These are phyloP conservation scores for Eucalyptus erythrocorys DNA, from an alignment of 345 rosid species.

Conservation along the genomic window DNA sequence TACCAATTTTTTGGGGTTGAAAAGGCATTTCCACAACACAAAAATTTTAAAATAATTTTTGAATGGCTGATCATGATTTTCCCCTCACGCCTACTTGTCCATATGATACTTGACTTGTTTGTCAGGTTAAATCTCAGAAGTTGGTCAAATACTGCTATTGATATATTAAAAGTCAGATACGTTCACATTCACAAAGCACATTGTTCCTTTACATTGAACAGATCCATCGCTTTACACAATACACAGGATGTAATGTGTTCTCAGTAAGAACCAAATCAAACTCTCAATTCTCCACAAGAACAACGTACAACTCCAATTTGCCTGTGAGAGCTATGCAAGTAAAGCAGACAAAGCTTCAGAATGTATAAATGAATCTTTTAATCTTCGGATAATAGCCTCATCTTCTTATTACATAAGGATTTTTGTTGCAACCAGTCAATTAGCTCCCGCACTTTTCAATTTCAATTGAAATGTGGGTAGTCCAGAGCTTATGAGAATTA, in stretches of 20 bases:
- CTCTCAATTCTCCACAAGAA: background rate
- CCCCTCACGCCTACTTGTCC: background rate
- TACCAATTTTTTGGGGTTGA: background rate
- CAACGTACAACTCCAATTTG: background rate
- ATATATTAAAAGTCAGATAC: background rate
- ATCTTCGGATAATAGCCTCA: background rate
- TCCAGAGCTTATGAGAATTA: background rate
- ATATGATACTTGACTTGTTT: background rate
- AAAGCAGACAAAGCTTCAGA: background rate
- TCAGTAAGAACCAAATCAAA: background rate
- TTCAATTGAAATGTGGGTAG: background rate
- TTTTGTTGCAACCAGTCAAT: background rate
- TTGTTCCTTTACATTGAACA: background rate
- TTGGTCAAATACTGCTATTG: background rate
- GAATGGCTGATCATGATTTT: background rate
- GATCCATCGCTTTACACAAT: background rate
- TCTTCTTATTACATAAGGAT: background rate
- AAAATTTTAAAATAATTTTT: background rate
- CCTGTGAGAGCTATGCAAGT: background rate
- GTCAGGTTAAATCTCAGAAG: background rate
- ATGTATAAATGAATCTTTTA: background rate
- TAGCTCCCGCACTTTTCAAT: background rate
- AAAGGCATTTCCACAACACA: background rate
- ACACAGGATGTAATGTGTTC: background rate
- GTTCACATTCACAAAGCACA: background rate